phyloP scores from a whole-genome alignment of 352 stramenopile species.

The Phytophthora cactorum region DNA sequence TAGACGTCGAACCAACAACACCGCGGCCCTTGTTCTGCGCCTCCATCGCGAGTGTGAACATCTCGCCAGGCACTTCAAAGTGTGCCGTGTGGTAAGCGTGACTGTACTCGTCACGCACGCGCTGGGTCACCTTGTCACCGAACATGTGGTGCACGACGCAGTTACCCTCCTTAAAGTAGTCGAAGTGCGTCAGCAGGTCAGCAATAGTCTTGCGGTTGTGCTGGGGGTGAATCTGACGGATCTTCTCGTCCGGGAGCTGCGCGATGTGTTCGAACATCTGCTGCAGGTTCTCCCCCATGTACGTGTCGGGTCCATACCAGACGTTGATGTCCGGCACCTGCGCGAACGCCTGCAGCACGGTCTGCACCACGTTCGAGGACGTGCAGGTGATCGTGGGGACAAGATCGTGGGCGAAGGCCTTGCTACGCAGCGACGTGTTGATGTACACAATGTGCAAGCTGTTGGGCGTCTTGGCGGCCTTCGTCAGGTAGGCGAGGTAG shows the following conservation, averaged over 20 bases:
- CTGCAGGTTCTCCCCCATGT: conserved; percentile 98
- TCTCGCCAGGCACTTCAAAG: conserved; percentile 98
- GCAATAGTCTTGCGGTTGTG: conserved; percentile 87
- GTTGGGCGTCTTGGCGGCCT: conserved; percentile 86
- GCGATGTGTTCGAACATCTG: conserved; percentile 92
- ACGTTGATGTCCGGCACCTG: conserved; percentile 93
- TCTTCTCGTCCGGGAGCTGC: conserved; percentile 81
- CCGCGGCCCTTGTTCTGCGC: conserved; percentile 91
- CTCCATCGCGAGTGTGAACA: conserved; percentile 98
- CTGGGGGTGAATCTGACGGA: conserved; percentile 82
- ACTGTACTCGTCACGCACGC: conserved; percentile 91
- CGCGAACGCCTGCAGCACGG: conserved; percentile 93
- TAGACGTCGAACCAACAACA: conserved; percentile 96
- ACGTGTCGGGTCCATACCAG: conserved; percentile 96
- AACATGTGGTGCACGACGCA: conserved; percentile 99
- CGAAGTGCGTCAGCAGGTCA: conserved; percentile 86
- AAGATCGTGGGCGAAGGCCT: conserved; percentile 93
- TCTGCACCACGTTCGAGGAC: conserved; percentile 96
- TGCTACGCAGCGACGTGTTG: conserved; percentile 97
- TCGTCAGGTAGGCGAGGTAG: conserved; percentile 94
- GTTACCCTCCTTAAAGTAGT: conserved; percentile 97
- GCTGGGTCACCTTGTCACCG: conserved; percentile 93
- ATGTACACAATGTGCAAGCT: conserved; percentile 99
- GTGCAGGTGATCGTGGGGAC: conserved; percentile 98
- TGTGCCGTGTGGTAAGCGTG: conserved; percentile 96